Percentiles rank a stretch among this genome's conserved stretches.
These are phyloP conservation scores for Seiridium unicorne DNA, from an alignment of 2,329 filamentous ascomycete species.

Conservation along the genomic window DNA sequence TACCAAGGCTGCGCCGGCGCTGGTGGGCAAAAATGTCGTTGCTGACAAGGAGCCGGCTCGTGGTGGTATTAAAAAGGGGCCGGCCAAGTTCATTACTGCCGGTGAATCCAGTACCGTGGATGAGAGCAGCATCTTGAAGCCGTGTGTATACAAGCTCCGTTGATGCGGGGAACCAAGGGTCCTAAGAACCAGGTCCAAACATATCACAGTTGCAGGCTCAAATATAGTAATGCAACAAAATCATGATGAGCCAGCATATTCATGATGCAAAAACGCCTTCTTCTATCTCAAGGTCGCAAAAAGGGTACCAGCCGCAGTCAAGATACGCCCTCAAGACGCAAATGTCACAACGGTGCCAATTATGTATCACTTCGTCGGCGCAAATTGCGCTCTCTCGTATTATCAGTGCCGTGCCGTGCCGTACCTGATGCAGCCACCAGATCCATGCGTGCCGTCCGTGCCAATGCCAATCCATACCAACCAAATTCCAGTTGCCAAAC, in stretches of 20 bases:
- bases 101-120: constrained; percentile 56
- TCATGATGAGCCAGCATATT: background rate
- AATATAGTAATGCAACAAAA: background rate
- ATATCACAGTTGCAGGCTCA: too few relatives aligned
- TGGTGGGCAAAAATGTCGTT: constrained; percentile 70
- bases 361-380: too few relatives aligned
- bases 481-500: too few relatives aligned
- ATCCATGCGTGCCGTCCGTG: too few relatives aligned
- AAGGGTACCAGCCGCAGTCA: background rate
- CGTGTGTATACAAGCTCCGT: constrained; percentile 92
- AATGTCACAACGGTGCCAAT: background rate
- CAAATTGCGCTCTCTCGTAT: too few relatives aligned
- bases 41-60: constrained; percentile 61
- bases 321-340: background rate
- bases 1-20: constrained; percentile 74
- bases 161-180: constrained; percentile 30
- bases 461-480: too few relatives aligned
- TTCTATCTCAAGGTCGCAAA: background rate
- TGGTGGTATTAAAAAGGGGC: constrained; percentile 34
- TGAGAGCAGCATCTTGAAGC: constrained; percentile 73
- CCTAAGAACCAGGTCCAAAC: too few relatives aligned
- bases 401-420: too few relatives aligned
- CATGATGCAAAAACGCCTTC: background rate
- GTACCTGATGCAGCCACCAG: too few relatives aligned
- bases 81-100: constrained; percentile 58